Base-by-base conservation (phyloP, 208 protist genomes). In the Acanthamoeba culbertsoni region DNA sequence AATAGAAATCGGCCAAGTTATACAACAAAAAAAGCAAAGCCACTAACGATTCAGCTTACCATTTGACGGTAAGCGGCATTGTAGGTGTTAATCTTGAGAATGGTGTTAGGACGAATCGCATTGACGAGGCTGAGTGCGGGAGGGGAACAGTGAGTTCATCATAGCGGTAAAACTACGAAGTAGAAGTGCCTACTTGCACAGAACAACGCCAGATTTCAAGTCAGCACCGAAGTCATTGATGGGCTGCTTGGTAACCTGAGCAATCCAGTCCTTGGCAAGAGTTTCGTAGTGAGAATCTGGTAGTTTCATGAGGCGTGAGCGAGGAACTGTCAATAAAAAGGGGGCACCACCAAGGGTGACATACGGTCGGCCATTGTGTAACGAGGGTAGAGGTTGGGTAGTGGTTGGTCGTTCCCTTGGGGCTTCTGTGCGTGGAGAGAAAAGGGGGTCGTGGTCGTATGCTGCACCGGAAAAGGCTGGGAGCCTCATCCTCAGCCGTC, bases 21-120 rank as follows among this genome's bases (percentile, higher is more conserved):
- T n/a, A 73, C 7, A 37, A 73, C 26, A 73, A 73, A 73, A 37
- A 7, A 73, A 73, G 62, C 12, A 73, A 73, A 14, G 28, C n/a
- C n/a, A n/a, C n/a, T n/a, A n/a, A n/a, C n/a, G n/a, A n/a, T n/a
- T n/a, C n/a, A n/a, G 35, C 16, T 20, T 59, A 86, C 77, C 77
- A 86, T 86, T 31, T 86, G 77, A 26, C 77, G 42, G 46, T 62
- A 86, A 26, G 77, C 48, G 31, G 77, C 77, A n/a, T 86, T 86
- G 77, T 86, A 86, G 77, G 42, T 86, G 77, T 86, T 86, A 45
- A 86, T 59, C 77, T 86, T 86, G 45, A 59, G 28, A 45, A 86
- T 86, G 77, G 77, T 86, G 77, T 86, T 86, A 45, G 77, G 77
- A 45, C 77, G 77, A 26, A 86, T 86, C 23, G 28, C 48, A 40